Evolutionary conservation across 495 filamentous ascomycete genomes (phyloP).

Genomic region (Apodospora peruviana): DNA sequence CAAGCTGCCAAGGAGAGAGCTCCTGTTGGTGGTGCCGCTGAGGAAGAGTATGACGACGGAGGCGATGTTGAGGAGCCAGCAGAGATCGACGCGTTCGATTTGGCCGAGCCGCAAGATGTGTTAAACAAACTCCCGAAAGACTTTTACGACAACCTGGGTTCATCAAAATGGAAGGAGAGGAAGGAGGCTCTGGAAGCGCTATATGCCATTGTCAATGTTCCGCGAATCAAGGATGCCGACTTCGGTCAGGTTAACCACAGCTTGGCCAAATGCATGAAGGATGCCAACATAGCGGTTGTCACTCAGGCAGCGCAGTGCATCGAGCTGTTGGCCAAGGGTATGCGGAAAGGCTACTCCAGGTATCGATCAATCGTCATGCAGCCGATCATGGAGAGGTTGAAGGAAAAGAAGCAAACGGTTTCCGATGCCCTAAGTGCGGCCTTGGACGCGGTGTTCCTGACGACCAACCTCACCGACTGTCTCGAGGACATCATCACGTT

Average conservation of each 20-base stretch:
- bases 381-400: conserved; percentile 88
- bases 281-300: conserved; percentile 94
- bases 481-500: conserved; percentile 84
- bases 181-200: conserved; percentile 91
- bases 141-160: conserved; percentile 74
- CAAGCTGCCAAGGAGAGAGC: conserved; percentile 73
- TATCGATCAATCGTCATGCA: conserved; percentile 73
- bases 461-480: conserved; percentile 75
- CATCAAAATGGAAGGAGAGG: conserved; percentile 96
- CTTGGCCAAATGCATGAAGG: conserved; percentile 95
- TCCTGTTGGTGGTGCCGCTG: conserved; percentile 50
- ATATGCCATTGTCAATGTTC: conserved; percentile 70
- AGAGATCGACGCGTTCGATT: conserved; percentile 77
- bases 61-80: conserved; percentile 62
- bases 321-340: conserved; percentile 82
- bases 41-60: conserved; percentile 52
- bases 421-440: conserved; percentile 81
- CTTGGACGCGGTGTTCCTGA: conserved; percentile 76
- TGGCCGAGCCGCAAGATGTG: conserved; percentile 87
- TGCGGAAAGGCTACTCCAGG: conserved; percentile 72
- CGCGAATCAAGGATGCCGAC: conserved; percentile 84
- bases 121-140: conserved; percentile 75
- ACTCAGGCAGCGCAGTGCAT: conserved; percentile 92
- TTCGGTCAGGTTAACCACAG: conserved; percentile 77
- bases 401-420: conserved; percentile 92